phyloP scores from a whole-genome alignment of 768 basidiomycete genomes.

The Russula brevipes region DNA sequence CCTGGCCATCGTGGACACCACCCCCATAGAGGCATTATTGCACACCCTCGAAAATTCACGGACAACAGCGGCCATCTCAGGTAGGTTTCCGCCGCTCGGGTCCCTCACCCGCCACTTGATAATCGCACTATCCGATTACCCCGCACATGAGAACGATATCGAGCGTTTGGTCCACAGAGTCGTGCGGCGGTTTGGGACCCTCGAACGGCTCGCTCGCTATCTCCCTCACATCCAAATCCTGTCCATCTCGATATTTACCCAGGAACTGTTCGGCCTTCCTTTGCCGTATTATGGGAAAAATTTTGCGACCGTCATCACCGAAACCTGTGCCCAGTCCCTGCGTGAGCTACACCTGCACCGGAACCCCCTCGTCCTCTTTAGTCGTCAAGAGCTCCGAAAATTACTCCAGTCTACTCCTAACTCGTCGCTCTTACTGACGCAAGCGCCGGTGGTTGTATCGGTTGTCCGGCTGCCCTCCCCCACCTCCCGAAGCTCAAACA shows the following conservation, averaged over 20 bases:
- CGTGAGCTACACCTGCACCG: slow-evolving; percentile 6
- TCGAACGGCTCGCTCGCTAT: slow-evolving; percentile 12
- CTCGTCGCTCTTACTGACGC: slow-evolving; percentile 8
- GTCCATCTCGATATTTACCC: slow-evolving; percentile 16
- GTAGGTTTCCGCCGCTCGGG: slow-evolving; percentile 1
- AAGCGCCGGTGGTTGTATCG: background rate
- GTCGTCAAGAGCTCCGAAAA: slow-evolving; percentile 3
- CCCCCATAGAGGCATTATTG: background rate
- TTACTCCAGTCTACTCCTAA: slow-evolving; percentile 12
- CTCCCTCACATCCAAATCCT: slow-evolving; percentile 15
- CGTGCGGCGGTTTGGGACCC: slow-evolving; percentile 9
- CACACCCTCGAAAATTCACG: slow-evolving; percentile 7
- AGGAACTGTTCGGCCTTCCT: background rate
- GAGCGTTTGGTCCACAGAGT: slow-evolving; percentile 8
- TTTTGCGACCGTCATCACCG: slow-evolving; percentile 5
- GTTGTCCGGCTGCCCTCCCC: slow-evolving; percentile 16
- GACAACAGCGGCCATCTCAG: background rate
- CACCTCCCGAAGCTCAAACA: slow-evolving; percentile 19
- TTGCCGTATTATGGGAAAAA: slow-evolving; percentile 16
- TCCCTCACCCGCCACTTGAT: slow-evolving; percentile 17
- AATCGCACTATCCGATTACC: slow-evolving; percentile 13
- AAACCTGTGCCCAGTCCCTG: slow-evolving; percentile 10
- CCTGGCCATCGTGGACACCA: slow-evolving; percentile 11
- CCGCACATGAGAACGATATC: background rate
- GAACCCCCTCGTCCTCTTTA: slow-evolving; percentile 10